Conservation (phyloP, 345 rosid species). For the Rhizophora apiculata region DNA sequence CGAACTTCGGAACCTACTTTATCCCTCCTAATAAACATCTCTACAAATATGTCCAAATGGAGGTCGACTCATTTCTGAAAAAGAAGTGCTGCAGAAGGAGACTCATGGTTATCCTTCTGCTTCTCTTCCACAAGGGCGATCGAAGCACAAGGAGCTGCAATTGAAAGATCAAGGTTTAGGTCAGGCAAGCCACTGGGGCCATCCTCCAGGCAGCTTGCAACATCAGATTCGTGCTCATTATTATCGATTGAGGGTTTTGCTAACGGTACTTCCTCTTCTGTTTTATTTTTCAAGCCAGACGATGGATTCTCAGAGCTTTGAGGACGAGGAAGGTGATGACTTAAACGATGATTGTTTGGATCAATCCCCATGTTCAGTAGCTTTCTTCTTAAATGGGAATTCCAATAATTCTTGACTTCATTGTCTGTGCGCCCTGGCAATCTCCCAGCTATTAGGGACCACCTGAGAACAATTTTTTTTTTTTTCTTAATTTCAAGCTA, state of each 20-base stretch:
- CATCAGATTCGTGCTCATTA: slow-evolving; percentile 35
- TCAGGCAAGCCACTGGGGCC: slow-evolving; percentile 33
- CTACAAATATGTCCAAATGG: no score
- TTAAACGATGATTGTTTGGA: slow-evolving; percentile 66
- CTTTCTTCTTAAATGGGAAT: slow-evolving; percentile 61
- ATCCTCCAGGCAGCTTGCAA: slow-evolving; percentile 36
- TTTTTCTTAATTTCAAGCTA: background rate
- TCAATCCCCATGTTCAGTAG: slow-evolving; percentile 70
- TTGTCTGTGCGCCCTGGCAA: slow-evolving; percentile 77
- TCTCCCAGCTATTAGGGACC: slow-evolving; percentile 85
- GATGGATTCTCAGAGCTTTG: slow-evolving; percentile 22
- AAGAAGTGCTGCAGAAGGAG: slow-evolving; percentile 27
- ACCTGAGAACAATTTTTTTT: slow-evolving; percentile 35
- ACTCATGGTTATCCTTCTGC: background rate
- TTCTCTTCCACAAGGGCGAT: slow-evolving; percentile 7
- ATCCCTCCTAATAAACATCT: background rate
- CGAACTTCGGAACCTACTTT: background rate
- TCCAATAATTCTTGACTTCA: slow-evolving; percentile 76
- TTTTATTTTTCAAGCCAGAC: slow-evolving; percentile 4
- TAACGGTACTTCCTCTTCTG: background rate
- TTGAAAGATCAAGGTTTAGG: slow-evolving; percentile 42
- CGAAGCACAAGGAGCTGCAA: slow-evolving; percentile 15
- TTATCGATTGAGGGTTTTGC: background rate
- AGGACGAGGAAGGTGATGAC: slow-evolving; percentile 23
- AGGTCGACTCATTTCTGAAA: slow-evolving; percentile 13